These are phyloP conservation scores for Annulohypoxylon truncatum DNA, from an alignment of 2,329 filamentous ascomycete species.

Conservation along the genomic window DNA sequence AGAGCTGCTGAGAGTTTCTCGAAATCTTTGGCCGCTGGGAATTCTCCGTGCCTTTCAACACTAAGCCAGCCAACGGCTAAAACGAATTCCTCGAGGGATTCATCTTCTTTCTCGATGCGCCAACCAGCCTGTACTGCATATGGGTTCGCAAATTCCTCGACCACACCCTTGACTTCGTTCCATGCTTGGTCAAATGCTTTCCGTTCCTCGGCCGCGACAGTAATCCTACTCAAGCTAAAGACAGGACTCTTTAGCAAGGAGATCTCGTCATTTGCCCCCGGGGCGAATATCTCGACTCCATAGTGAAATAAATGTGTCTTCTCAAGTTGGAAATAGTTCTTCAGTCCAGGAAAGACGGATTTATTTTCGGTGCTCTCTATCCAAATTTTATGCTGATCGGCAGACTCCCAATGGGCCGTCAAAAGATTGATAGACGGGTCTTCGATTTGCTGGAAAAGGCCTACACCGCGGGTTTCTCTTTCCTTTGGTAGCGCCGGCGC, in stretches of 20 bases:
- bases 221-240: constrained; percentile 54
- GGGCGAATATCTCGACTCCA: constrained; percentile 44
- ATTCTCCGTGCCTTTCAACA: constrained; percentile 51
- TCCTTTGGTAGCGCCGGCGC: constrained; percentile 52
- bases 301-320: constrained; percentile 58
- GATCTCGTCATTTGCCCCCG: constrained; percentile 21
- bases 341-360: constrained; percentile 50
- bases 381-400: constrained; percentile 57
- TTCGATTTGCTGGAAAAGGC: constrained; percentile 52
- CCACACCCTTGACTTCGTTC: constrained; percentile 48
- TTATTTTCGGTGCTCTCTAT: constrained; percentile 57
- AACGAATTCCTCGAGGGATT: constrained; percentile 54
- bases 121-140: constrained; percentile 55
- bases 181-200: constrained; percentile 52
- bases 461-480: constrained; percentile 51
- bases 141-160: constrained; percentile 49
- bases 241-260: constrained; percentile 48
- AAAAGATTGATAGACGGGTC: constrained; percentile 56
- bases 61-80: constrained; percentile 55
- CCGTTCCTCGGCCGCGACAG: constrained; percentile 49
- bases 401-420: constrained; percentile 59
- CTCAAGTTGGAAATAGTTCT: constrained; percentile 49
- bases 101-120: constrained; percentile 55
- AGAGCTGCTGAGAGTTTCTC: constrained; percentile 42
- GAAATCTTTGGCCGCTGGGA: constrained; percentile 44